These are phyloP conservation scores for Blastobotrys buckinghamii DNA, from an alignment of 1,139 yeast species.

Conservation along the genomic window DNA sequence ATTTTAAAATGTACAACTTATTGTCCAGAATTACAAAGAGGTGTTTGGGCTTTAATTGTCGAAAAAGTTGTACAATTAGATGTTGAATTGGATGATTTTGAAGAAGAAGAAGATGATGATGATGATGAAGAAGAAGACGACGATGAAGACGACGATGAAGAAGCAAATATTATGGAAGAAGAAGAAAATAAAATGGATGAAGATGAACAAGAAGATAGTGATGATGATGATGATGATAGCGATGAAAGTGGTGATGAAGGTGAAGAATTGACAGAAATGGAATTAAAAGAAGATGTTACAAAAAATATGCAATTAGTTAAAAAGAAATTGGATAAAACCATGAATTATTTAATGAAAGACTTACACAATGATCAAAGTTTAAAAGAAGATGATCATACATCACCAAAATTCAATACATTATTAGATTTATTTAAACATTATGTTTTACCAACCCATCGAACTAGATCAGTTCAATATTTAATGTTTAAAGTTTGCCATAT, in stretches of 20 bases:
- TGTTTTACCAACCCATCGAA: conserved; percentile 86
- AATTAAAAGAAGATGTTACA: conserved; percentile 28
- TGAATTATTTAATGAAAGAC: conserved; percentile 49
- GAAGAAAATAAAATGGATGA: conserved; percentile 25
- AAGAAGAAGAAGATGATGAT: conserved; percentile 80
- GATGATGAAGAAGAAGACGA: conserved; percentile 57
- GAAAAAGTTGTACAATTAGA: conserved; percentile 82
- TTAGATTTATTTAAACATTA: conserved; percentile 74
- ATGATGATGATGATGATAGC: conserved; percentile 25
- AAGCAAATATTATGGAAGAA: conserved; percentile 46
- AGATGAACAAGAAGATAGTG: conserved; percentile 32
- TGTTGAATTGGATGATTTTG: conserved; percentile 86
- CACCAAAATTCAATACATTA: conserved; percentile 69
- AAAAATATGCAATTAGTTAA: conserved; percentile 23
- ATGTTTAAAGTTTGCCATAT: conserved; percentile 78
- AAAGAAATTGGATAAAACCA: conserved; percentile 61
- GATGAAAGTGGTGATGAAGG: conserved; percentile 35
- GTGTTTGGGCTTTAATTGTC: conserved; percentile 72
- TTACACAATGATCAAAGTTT: conserved; percentile 50
- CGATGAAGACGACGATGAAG: conserved; percentile 52
- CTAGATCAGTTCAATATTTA: conserved; percentile 82
- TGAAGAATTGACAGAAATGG: conserved; percentile 34
- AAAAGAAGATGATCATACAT: conserved; percentile 51
- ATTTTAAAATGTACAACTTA: conserved; percentile 54
- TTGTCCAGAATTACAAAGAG: conserved; percentile 61